Conservation (phyloP, 2,329 filamentous ascomycete genomes). For the Lasiodiplodia sp. region DNA sequence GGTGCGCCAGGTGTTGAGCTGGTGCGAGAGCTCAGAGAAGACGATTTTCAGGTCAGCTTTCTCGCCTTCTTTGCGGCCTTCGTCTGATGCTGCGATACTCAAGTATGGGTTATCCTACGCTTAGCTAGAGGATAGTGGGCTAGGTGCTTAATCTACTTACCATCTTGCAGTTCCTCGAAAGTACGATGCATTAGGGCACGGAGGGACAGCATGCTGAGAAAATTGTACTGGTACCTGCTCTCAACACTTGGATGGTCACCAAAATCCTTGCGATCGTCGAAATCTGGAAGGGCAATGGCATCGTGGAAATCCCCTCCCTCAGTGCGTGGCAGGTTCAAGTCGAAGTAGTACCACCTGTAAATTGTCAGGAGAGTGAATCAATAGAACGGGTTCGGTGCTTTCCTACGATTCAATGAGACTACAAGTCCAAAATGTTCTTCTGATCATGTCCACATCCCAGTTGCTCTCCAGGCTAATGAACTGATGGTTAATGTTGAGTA, state of each 20-base stretch:
- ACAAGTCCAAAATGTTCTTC: slow-evolving; percentile 61
- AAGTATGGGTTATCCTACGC: too few relatives aligned
- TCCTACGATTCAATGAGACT: slow-evolving; percentile 61
- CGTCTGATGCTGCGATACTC: background rate
- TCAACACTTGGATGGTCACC: background rate
- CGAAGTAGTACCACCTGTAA: slow-evolving; percentile 61
- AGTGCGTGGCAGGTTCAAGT: slow-evolving; percentile 64
- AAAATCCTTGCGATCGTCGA: slow-evolving; percentile 47
- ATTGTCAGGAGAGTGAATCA: background rate
- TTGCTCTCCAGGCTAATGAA: background rate
- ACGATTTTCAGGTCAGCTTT: slow-evolving; percentile 35
- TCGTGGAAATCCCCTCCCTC: slow-evolving; percentile 62
- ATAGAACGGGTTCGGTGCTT: too few relatives aligned
- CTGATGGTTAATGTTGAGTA: background rate
- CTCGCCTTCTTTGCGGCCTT: slow-evolving; percentile 13
- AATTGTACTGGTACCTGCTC: slow-evolving; percentile 62
- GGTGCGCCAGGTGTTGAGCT: slow-evolving; percentile 65
- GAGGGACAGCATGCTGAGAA: slow-evolving; percentile 66
- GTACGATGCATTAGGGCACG: slow-evolving; percentile 61
- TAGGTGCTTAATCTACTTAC: slow-evolving; percentile 48
- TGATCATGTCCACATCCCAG: slow-evolving; percentile 20
- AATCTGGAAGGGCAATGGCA: slow-evolving; percentile 59
- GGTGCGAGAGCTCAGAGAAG: slow-evolving; percentile 59
- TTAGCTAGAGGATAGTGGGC: background rate
- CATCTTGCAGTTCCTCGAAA: slow-evolving; percentile 59